Evolutionary conservation across 371 early-diverging fungal genomes (phyloP).

Genomic region (Syncephalastrum racemosum): DNA sequence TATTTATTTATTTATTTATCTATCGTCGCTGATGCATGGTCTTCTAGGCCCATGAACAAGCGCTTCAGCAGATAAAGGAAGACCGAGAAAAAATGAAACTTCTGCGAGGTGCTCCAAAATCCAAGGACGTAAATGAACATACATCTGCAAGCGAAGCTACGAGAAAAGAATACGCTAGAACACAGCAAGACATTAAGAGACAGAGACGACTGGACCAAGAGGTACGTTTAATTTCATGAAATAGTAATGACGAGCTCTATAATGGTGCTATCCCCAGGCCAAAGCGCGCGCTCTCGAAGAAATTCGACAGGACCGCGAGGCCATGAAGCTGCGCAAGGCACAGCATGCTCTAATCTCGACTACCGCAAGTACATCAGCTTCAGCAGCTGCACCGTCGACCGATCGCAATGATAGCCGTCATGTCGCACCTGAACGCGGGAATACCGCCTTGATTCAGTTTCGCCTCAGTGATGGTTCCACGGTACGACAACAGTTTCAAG

Average conservation of each 20-base stretch:
- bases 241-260: neutral
- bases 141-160: neutral
- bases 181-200: constrained; percentile 9
- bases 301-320: constrained; percentile 32
- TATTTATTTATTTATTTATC: neutral
- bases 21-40: neutral
- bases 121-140: too few species aligned
- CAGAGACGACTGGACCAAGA: constrained; percentile 19
- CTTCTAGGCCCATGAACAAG: constrained; percentile 18
- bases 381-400: neutral
- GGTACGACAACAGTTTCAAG: constrained; percentile 27
- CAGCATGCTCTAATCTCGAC: neutral
- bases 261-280: constrained; percentile 3
- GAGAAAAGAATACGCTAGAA: neutral
- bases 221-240: constrained; percentile 9
- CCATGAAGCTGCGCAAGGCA: constrained; percentile 8
- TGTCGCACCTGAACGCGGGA: neutral
- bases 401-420: neutral
- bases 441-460: constrained; percentile 19
- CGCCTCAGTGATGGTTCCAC: constrained; percentile 26
- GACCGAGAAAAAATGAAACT: constrained; percentile 22
- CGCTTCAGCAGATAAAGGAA: constrained; percentile 22
- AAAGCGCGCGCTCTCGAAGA: constrained; percentile 20
- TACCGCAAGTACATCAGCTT: neutral
- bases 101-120: constrained; percentile 4